Base-by-base conservation (phyloP, 2,329 filamentous ascomycete genomes). In the Aspergillus sp. region DNA sequence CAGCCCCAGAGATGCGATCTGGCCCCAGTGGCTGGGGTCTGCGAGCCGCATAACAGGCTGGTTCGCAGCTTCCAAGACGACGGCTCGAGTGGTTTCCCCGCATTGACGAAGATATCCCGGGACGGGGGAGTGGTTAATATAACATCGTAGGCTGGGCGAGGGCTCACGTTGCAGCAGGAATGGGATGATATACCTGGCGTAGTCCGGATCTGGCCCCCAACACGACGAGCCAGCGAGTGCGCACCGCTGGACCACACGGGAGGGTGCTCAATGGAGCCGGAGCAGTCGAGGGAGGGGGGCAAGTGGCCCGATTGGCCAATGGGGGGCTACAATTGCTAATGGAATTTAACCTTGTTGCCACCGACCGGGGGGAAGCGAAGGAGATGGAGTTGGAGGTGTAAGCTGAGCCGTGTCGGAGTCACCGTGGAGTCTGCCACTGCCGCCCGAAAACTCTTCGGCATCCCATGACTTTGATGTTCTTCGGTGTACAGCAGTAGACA, bases 81-180 rank as follows among this genome's bases (percentile, higher is more conserved):
- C 27, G 27, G 27, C 27, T 31, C 27, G 27, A 31, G 8, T 31
- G 27, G 27, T 31, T 31, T 48, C 46, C 27, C 46, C 46, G 46
- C 46, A 48, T 48, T 33, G 47, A n/a, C 47, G 47, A 50, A 35
- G 23, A 50, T 23, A 39, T 39, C 47, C 33, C 47, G 47, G 47
- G 47, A 23, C 23, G 47, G 6, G 35, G 33, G 19, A 24, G 19
- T 4, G 21, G 33, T n/a, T 17, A 12, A 15, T 15, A 35, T 23
- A 50, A 50, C 39, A 40, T 21, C 3, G 43, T 27, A 24, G 43
- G 17, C 40, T 23, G 40, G 40, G 17, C 5, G 24, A n/a, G 23
- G n/a, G 11, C 5, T 48, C 15, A 27, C 46, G 33, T 12, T 17
- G 43, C 24, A 14, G 43, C 43, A 45, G 21, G 27, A 31, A 9